A percentile compares a stretch with the other conserved stretches of the same genome.
Conservation (phyloP, 257 asterid species). For the Anisodus acutangulus region DNA sequence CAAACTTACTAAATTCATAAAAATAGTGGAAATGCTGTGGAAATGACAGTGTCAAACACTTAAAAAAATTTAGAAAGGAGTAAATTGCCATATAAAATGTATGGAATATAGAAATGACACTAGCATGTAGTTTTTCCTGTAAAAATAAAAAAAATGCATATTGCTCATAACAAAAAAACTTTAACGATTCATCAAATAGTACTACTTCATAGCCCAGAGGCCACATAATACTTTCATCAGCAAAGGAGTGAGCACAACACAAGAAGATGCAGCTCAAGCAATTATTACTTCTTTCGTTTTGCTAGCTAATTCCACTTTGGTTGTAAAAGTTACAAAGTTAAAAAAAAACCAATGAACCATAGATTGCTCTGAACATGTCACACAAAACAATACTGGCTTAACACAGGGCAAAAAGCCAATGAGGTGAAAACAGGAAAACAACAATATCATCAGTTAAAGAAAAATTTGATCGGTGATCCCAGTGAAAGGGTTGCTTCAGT, state of each 20-base stretch:
- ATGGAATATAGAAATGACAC: not conserved
- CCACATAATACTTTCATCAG: not conserved
- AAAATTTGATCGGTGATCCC: not conserved
- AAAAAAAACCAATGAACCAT: not conserved
- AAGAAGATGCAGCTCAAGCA: not conserved
- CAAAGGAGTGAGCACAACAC: not conserved
- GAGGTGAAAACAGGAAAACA: not conserved
- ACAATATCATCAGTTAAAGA: not conserved
- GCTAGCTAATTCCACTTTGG: not conserved
- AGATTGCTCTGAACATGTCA: slow-evolving; percentile 20
- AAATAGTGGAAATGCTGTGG: not conserved
- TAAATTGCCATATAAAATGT: not conserved
- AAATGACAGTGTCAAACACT: not conserved
- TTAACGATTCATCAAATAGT: not conserved
- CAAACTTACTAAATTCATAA: not conserved
- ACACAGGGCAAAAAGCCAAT: not conserved
- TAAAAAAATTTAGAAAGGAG: too few relatives aligned
- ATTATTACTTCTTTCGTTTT: slow-evolving; percentile 17
- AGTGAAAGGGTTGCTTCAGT: slow-evolving; percentile 36
- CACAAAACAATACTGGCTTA: slow-evolving; percentile 22
- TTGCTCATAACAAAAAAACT: not conserved
- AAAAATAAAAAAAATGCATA: not conserved
- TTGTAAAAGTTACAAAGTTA: not conserved
- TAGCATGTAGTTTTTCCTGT: not conserved
- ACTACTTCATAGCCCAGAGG: not conserved